phyloP scores from a whole-genome alignment of 176 grass and related monocot species.

The Carex parvula region DNA sequence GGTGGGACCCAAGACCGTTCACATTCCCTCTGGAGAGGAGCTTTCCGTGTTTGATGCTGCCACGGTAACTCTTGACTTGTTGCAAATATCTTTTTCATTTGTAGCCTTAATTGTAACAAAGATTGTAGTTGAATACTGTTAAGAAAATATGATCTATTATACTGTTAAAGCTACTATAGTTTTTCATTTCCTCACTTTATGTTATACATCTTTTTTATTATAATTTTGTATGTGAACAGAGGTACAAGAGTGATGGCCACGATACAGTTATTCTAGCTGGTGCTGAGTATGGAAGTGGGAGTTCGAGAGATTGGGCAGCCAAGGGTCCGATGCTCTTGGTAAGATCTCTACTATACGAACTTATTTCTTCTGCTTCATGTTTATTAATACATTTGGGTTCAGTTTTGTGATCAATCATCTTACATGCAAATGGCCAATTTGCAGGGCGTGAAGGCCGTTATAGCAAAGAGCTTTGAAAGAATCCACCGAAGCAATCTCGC shows the following conservation, averaged over 20 bases:
- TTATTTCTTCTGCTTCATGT: not conserved
- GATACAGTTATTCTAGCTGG: constrained; percentile 86
- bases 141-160: not conserved
- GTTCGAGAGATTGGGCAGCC: constrained; percentile 94
- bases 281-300: constrained; percentile 92
- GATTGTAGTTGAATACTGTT: not conserved
- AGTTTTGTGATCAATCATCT: not conserved
- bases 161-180: not conserved
- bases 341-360: constrained; percentile 7
- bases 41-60: constrained; percentile 83
- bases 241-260: constrained; percentile 77
- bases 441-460: constrained; percentile 93
- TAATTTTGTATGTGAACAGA: constrained; percentile 45
- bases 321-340: constrained; percentile 96
- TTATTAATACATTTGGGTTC: constrained; percentile 9
- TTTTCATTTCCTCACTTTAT: not conserved
- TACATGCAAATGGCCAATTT: no score
- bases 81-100: not conserved
- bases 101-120: not conserved
- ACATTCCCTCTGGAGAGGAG: constrained; percentile 85
- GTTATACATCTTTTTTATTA: not conserved
- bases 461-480: constrained; percentile 96
- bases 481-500: constrained; percentile 96
- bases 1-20: constrained; percentile 76
- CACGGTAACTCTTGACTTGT: constrained; percentile 37